Percentiles rank a stretch among this genome's conserved stretches.
These are phyloP conservation scores for Solanum ossicruentum DNA, from an alignment of 257 asterid species.

Conservation along the genomic window DNA sequence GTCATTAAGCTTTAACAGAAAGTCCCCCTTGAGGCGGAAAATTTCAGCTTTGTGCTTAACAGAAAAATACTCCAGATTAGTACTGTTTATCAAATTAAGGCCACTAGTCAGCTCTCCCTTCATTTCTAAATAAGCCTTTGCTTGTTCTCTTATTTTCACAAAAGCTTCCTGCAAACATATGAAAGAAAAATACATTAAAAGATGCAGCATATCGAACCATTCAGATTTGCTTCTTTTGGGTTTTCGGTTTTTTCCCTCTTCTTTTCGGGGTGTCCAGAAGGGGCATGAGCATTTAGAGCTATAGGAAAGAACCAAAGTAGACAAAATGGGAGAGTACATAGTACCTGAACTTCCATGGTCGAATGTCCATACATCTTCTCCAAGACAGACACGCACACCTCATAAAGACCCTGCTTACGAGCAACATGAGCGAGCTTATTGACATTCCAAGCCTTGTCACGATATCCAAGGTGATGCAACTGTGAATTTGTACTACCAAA, in stretches of 20 bases:
- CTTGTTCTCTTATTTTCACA: constrained; percentile 95
- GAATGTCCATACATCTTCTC: constrained; percentile 99
- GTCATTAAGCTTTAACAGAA: constrained; percentile 81
- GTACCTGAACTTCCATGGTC: constrained; percentile 98
- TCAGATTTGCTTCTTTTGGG: background rate
- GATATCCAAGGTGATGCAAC: constrained; percentile 93
- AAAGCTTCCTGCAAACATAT: constrained; percentile 79
- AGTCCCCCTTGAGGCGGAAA: constrained; percentile 90
- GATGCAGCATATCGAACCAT: background rate
- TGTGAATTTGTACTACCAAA: constrained; percentile 68
- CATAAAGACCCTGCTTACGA: constrained; percentile 85
- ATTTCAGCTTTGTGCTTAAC: constrained; percentile 94
- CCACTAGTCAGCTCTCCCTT: constrained; percentile 96
- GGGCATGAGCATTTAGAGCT: background rate
- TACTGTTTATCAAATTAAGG: constrained; percentile 84
- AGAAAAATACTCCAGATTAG: constrained; percentile 92
- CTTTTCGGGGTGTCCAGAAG: background rate
- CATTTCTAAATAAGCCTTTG: constrained; percentile 94
- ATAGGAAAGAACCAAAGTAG: background rate
- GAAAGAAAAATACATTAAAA: background rate
- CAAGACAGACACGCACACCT: constrained; percentile 86
- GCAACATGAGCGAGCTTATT: constrained; percentile 96
- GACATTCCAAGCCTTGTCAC: constrained; percentile 99
- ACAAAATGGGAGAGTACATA: background rate
- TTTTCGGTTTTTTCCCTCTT: too few species aligned